A percentile compares a stretch with the other conserved stretches of the same genome.
These are phyloP conservation scores for Macrolepiota dolichaula DNA, from an alignment of 768 basidiomycete species.

Conservation along the genomic window DNA sequence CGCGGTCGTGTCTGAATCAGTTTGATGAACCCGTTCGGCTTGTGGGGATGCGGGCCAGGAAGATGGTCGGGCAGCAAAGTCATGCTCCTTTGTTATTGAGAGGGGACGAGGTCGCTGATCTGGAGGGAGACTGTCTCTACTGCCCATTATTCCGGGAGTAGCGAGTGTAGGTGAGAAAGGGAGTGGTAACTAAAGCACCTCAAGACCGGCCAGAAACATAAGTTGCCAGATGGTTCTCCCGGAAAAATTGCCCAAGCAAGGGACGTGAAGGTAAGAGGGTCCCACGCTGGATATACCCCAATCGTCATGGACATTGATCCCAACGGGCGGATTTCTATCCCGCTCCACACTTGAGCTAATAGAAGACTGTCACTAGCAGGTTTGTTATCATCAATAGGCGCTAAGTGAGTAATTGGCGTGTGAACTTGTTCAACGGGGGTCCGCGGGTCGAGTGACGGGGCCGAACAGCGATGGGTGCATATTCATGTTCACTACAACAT, in stretches of 20 bases:
- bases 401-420: background rate
- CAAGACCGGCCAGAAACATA: background rate
- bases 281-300: conserved; percentile 7
- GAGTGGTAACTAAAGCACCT: background rate
- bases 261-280: background rate
- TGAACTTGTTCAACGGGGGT: background rate
- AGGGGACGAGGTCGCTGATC: conserved; percentile 2
- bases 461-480: background rate
- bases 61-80: conserved; percentile 14
- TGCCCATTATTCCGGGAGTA: conserved; percentile 11
- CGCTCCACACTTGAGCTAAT: background rate
- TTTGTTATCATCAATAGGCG: background rate
- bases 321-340: background rate
- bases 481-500: conserved; percentile 2
- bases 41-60: conserved; percentile 3
- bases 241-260: background rate
- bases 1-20: conserved; percentile 43
- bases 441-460: background rate
- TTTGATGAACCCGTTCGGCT: conserved; percentile 13
- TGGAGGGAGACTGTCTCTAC: conserved; percentile 5
- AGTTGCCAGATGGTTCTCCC: background rate
- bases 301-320: conserved; percentile 2
- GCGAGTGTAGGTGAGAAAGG: background rate
- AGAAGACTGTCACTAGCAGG: background rate
- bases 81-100: conserved; percentile 17